These are phyloP conservation scores for Dipodascopsis uninucleata DNA, from an alignment of 805 yeast species.

Conservation along the genomic window DNA sequence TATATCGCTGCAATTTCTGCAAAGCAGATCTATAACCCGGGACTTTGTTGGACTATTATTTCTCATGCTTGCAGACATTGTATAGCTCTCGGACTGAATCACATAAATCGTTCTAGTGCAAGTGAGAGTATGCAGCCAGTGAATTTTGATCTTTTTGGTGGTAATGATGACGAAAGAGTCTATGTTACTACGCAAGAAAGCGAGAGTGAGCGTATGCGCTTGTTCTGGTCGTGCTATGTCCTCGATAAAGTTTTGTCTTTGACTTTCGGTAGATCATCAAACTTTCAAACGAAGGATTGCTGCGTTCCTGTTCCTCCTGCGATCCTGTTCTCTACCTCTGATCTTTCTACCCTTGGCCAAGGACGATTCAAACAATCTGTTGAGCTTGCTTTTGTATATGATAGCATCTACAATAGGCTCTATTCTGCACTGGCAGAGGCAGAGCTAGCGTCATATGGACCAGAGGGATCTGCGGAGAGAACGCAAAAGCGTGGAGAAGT, in stretches of 20 bases:
- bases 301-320: constrained; percentile 10
- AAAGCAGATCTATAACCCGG: constrained; percentile 22
- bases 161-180: constrained; percentile 19
- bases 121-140: no score
- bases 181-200: constrained; percentile 5
- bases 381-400: constrained; percentile 21
- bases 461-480: constrained; percentile 14
- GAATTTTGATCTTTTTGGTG: neutral
- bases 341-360: constrained; percentile 13
- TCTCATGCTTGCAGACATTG: constrained; percentile 23
- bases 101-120: no score
- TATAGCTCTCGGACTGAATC: constrained; percentile 17
- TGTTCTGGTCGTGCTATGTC: constrained; percentile 21
- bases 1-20: constrained; percentile 20
- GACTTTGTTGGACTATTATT: constrained; percentile 22
- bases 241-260: constrained; percentile 20
- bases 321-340: constrained; percentile 7
- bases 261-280: constrained; percentile 23
- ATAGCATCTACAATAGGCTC: constrained; percentile 18
- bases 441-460: constrained; percentile 13
- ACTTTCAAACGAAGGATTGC: constrained; percentile 19
- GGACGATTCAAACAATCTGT: constrained; percentile 18
- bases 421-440: constrained; percentile 25
- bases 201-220: constrained; percentile 14
- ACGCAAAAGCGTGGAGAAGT: constrained; percentile 13